Evolutionary conservation across 2,329 filamentous ascomycete genomes (phyloP).

Genomic region (Sphaerulina musiva): DNA sequence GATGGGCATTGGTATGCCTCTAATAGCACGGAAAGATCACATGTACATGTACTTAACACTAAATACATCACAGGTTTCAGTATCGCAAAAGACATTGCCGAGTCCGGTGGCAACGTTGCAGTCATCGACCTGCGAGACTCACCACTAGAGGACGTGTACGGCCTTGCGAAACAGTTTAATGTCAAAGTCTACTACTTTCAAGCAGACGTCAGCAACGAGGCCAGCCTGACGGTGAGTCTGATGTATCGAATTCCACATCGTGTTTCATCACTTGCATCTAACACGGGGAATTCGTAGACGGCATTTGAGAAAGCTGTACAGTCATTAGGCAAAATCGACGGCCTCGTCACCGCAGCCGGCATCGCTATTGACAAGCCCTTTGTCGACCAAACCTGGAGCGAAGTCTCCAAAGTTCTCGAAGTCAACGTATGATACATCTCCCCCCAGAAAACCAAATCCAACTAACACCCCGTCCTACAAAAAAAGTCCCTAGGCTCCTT

Average conservation of each 20-base stretch:
- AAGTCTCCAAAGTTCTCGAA: constrained; percentile 32
- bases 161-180: constrained; percentile 49
- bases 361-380: constrained; percentile 31
- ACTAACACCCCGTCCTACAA: too few relatives aligned
- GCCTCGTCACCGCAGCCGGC: constrained; percentile 29
- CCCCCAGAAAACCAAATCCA: too few relatives aligned
- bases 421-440: constrained; percentile 29
- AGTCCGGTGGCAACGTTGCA: constrained; percentile 47
- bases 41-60: neutral
- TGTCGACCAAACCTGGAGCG: constrained; percentile 28
- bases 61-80: constrained; percentile 15
- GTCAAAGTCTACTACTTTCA: constrained; percentile 46
- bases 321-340: constrained; percentile 24
- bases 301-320: constrained; percentile 25
- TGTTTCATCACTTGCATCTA: too few relatives aligned
- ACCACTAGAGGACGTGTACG: constrained; percentile 25
- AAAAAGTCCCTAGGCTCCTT: constrained; percentile 36
- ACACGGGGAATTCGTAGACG: too few relatives aligned
- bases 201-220: constrained; percentile 37
- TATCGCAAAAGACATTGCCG: constrained; percentile 27
- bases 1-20: constrained; percentile 22
- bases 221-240: constrained; percentile 13
- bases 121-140: constrained; percentile 52
- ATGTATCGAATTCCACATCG: too few relatives aligned
- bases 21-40: neutral